phyloP scores from a whole-genome alignment of 768 basidiomycete genomes.

The Mycena alexandri region DNA sequence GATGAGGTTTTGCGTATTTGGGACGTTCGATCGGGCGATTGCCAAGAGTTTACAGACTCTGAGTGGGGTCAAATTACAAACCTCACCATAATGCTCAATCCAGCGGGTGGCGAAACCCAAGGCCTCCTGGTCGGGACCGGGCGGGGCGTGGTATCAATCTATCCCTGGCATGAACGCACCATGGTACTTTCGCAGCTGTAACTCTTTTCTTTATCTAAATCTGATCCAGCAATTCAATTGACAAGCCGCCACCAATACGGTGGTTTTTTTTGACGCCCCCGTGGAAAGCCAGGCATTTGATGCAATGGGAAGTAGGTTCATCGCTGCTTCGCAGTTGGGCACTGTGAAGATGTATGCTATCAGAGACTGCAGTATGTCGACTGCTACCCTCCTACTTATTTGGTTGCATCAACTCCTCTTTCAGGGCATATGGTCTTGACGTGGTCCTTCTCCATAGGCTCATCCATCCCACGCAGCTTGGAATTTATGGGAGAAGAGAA shows the following conservation, averaged over 20 bases:
- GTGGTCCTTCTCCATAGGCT: background rate
- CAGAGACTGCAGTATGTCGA: background rate
- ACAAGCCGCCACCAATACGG: no score
- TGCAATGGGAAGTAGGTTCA: background rate
- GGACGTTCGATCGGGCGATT: slow-evolving; percentile 11
- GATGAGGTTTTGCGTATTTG: slow-evolving; percentile 1
- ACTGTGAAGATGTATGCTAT: background rate
- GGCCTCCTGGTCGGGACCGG: background rate
- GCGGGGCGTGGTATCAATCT: background rate
- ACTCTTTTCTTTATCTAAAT: background rate
- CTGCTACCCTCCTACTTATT: no score
- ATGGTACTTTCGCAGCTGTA: background rate
- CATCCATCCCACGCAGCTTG: background rate
- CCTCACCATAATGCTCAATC: background rate
- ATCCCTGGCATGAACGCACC: background rate
- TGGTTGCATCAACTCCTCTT: no score
- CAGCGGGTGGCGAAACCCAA: background rate
- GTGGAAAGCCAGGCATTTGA: no score
- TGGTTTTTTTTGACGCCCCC: no score
- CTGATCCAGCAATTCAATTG: background rate
- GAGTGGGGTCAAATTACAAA: background rate
- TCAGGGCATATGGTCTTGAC: background rate
- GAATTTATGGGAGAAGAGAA: background rate
- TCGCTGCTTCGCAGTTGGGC: background rate
- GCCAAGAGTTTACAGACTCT: background rate